A percentile compares a stretch with the other conserved stretches of the same genome.
Conservation (phyloP, 1,284 basidiomycete species). For the Afroboletus lepidellus region DNA sequence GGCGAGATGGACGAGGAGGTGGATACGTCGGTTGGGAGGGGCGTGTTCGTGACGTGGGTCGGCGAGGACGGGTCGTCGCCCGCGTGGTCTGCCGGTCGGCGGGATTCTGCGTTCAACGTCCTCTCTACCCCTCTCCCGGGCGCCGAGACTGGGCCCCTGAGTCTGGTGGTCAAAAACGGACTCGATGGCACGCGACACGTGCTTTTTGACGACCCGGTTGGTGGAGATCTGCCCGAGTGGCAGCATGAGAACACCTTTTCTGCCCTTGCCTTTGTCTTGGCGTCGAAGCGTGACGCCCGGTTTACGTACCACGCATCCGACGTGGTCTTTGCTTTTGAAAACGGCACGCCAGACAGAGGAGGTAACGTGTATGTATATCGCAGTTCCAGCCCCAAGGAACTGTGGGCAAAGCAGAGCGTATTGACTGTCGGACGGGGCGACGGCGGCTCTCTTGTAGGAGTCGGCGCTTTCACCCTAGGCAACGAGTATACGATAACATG, state of each 20-base stretch:
- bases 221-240: constrained; percentile 50
- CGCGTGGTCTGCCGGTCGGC: constrained; percentile 37
- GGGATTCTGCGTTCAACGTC: constrained; percentile 47
- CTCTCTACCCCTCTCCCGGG: constrained; percentile 67
- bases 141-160: constrained; percentile 35
- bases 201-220: constrained; percentile 34
- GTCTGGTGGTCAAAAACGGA: constrained; percentile 71
- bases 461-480: constrained; percentile 48
- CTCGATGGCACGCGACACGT: constrained; percentile 81
- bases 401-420: constrained; percentile 76
- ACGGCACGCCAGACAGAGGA: constrained; percentile 58
- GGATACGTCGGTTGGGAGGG: constrained; percentile 66
- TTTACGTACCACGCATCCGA: constrained; percentile 70
- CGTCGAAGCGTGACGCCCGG: constrained; percentile 87
- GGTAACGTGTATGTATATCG: constrained; percentile 87
- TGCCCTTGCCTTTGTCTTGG: constrained; percentile 90
- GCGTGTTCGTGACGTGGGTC: constrained; percentile 64
- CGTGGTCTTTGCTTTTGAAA: constrained; percentile 79
- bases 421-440: constrained; percentile 66
- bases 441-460: constrained; percentile 78
- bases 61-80: constrained; percentile 47
- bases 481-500: constrained; percentile 53
- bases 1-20: constrained; percentile 86
- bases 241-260: constrained; percentile 77
- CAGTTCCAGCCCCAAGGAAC: constrained; percentile 44